These are phyloP conservation scores for Halenospora varia DNA, from an alignment of 495 filamentous ascomycete species.

Conservation along the genomic window DNA sequence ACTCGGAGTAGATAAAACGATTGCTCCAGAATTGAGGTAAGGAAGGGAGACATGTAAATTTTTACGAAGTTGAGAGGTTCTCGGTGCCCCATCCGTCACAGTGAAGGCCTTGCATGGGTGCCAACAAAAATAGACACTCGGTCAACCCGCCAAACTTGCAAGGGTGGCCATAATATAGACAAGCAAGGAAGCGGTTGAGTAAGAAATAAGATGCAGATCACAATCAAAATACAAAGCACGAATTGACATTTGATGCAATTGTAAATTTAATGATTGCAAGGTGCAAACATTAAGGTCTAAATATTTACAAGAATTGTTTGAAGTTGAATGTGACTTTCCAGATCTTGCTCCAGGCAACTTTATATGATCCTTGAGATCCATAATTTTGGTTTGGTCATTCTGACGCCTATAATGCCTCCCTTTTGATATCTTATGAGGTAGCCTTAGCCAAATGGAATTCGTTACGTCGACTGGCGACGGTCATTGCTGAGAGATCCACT, in stretches of 20 bases:
- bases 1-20: too few relatives aligned
- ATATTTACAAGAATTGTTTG: conserved; percentile 26
- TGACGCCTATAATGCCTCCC: background rate
- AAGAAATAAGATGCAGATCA: too few relatives aligned
- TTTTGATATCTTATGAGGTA: background rate
- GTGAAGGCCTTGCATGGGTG: background rate
- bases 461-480: conserved; percentile 23
- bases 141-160: background rate
- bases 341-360: conserved; percentile 21
- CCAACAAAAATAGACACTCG: background rate
- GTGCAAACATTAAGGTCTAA: conserved; percentile 18
- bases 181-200: background rate
- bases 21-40: too few relatives aligned
- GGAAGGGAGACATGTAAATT: too few relatives aligned
- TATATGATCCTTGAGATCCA: conserved; percentile 14
- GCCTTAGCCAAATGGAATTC: conserved; percentile 17
- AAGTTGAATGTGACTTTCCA: background rate
- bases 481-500: conserved; percentile 25
- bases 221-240: too few relatives aligned
- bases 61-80: too few relatives aligned
- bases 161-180: background rate
- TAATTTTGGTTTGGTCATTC: conserved; percentile 5
- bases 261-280: conserved; percentile 11
- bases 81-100: too few relatives aligned
- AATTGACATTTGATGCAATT: conserved; percentile 2